Percentiles rank a stretch among this genome's conserved stretches.
These are phyloP conservation scores for Pyrenochaeta sp. DNA, from an alignment of 2,329 filamentous ascomycete genomes.

Conservation along the genomic window DNA sequence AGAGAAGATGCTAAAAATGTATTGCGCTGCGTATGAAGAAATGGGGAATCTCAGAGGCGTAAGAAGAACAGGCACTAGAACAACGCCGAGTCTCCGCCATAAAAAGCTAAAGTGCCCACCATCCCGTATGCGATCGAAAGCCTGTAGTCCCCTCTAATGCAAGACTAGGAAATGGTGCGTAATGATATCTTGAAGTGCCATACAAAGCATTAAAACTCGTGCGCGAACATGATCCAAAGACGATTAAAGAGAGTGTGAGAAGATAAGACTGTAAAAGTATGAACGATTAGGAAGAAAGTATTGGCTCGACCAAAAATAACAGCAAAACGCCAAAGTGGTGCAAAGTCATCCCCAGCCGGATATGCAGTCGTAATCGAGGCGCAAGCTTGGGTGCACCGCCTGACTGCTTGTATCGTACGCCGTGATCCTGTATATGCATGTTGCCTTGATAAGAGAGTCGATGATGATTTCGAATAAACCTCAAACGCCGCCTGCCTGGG, in stretches of 20 bases:
- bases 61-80: not conserved
- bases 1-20: conserved; percentile 6
- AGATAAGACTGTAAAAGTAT: conserved; percentile 8
- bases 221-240: not conserved
- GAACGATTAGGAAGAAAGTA: conserved; percentile 8
- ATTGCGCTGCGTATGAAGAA: conserved; percentile 11
- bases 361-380: conserved; percentile 21
- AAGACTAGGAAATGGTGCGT: conserved; percentile 4
- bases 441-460: conserved; percentile 23
- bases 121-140: conserved; percentile 1
- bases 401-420: conserved; percentile 19
- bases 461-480: conserved; percentile 15
- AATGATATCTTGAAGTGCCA: conserved; percentile 5
- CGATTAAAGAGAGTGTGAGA: not conserved
- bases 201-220: not conserved
- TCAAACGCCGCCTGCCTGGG: conserved; percentile 43
- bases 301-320: conserved; percentile 1
- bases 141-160: conserved; percentile 8
- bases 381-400: conserved; percentile 22
- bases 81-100: conserved; percentile 5
- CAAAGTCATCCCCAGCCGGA: conserved; percentile 19
- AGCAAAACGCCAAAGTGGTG: conserved; percentile 24
- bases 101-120: not conserved
- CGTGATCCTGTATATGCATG: conserved; percentile 22
- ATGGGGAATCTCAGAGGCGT: conserved; percentile 12